Evolutionary conservation across 2,329 filamentous ascomycete genomes (phyloP).

Genomic region (Xylogone sp.): DNA sequence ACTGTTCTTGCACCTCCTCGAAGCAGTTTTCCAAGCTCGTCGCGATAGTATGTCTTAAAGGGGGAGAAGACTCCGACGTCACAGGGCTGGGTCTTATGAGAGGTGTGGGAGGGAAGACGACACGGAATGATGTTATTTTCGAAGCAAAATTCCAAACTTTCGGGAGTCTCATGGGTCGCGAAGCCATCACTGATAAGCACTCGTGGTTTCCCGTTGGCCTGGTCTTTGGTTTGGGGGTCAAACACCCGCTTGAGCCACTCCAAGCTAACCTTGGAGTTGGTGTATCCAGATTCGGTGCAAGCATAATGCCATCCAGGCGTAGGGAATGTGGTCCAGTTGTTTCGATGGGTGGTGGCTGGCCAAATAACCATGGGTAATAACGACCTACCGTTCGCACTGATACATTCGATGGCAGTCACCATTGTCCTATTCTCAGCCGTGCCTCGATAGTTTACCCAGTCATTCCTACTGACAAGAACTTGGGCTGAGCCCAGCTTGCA

Average conservation of each 20-base stretch:
- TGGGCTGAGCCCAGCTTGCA: too few species aligned
- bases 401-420: constrained; percentile 1
- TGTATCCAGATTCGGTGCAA: constrained; percentile 21
- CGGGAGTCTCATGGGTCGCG: constrained; percentile 30
- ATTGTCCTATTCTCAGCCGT: constrained; percentile 1
- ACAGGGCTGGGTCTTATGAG: constrained; percentile 3
- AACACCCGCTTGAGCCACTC: constrained; percentile 32
- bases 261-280: constrained; percentile 29
- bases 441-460: too few species aligned
- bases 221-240: constrained; percentile 28
- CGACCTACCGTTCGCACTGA: background rate
- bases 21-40: background rate
- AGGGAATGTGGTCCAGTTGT: constrained; percentile 22
- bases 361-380: constrained; percentile 20
- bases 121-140: constrained; percentile 22
- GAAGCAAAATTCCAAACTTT: constrained; percentile 25
- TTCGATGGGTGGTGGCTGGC: constrained; percentile 23
- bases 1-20: background rate
- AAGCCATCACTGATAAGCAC: constrained; percentile 32
- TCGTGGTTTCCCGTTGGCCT: constrained; percentile 26
- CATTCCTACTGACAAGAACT: too few species aligned
- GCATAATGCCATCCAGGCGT: constrained; percentile 27
- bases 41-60: background rate
- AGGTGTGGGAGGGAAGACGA: constrained; percentile 18
- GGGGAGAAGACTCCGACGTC: background rate